Percentiles rank a stretch among this genome's conserved stretches.
These are phyloP conservation scores for Rubroboletus satanas DNA, from an alignment of 768 basidiomycete genomes.

Conservation along the genomic window DNA sequence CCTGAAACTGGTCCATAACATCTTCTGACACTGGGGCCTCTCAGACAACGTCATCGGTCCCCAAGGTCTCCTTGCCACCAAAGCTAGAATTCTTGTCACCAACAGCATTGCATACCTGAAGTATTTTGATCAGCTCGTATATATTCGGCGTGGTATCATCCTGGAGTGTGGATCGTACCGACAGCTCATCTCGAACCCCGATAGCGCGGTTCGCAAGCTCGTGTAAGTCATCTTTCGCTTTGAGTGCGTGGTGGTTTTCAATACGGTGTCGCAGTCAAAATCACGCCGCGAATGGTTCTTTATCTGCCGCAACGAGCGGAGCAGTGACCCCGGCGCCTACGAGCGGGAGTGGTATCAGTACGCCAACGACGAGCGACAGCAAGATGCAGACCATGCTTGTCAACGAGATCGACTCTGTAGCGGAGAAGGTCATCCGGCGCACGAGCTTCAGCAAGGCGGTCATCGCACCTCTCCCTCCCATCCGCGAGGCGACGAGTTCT, in stretches of 20 bases:
- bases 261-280: constrained; percentile 33
- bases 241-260: not conserved
- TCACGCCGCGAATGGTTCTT: constrained; percentile 42
- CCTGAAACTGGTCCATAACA: not conserved
- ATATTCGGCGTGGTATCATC: constrained; percentile 78
- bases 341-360: constrained; percentile 23
- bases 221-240: constrained; percentile 47
- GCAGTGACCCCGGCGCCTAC: constrained; percentile 45
- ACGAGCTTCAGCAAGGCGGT: constrained; percentile 56
- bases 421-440: constrained; percentile 57
- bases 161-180: constrained; percentile 70
- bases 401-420: constrained; percentile 32
- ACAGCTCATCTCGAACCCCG: constrained; percentile 52
- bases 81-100: constrained; percentile 83
- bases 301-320: constrained; percentile 42
- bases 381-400: constrained; percentile 23
- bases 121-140: constrained; percentile 70
- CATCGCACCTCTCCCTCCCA: constrained; percentile 40
- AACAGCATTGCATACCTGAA: constrained; percentile 83
- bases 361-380: constrained; percentile 18
- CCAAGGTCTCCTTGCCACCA: constrained; percentile 72
- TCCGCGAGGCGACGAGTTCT: constrained; percentile 37
- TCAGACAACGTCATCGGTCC: constrained; percentile 85
- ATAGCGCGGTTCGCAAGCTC: constrained; percentile 69
- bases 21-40: constrained; percentile 3